Evolutionary conservation across 2,329 filamentous ascomycete genomes (phyloP).

Genomic region (Colletotrichum australisinense): DNA sequence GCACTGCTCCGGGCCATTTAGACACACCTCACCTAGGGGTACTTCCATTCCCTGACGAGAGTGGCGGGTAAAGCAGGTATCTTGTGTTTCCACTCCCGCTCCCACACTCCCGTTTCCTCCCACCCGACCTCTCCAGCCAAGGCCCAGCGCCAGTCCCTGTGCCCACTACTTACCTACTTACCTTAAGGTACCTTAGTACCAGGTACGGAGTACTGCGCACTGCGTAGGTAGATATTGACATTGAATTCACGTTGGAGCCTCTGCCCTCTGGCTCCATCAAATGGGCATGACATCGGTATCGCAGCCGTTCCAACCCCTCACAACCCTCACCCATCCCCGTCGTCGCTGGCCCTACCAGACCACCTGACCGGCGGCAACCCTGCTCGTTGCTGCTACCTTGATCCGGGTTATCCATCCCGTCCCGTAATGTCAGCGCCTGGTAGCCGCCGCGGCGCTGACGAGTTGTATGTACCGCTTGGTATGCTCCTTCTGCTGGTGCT

Average conservation of each 20-base stretch:
- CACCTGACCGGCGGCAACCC: slow-evolving; percentile 30
- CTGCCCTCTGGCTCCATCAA: no score
- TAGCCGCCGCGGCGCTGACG: background rate
- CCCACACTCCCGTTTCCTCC: slow-evolving; percentile 17
- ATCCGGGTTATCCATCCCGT: slow-evolving; percentile 13
- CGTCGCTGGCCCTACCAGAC: slow-evolving; percentile 15
- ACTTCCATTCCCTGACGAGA: background rate
- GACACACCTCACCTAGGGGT: background rate
- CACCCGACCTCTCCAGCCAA: background rate
- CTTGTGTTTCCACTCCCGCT: slow-evolving; percentile 22
- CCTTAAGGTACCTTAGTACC: no score
- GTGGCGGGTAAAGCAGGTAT: background rate
- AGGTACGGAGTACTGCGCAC: no score
- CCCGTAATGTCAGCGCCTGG: slow-evolving; percentile 10
- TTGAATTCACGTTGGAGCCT: background rate
- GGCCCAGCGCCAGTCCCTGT: background rate
- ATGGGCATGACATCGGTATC: background rate
- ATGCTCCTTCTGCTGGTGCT: background rate
- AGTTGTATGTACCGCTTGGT: background rate
- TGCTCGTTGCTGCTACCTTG: slow-evolving; percentile 19
- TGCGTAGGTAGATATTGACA: background rate
- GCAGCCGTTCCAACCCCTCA: slow-evolving; percentile 1
- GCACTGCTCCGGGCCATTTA: background rate
- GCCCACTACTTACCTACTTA: background rate
- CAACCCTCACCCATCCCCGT: background rate